A percentile compares a stretch with the other conserved stretches of the same genome.
These are phyloP conservation scores for Phascolomyces articulosus DNA, from an alignment of 371 early-diverging fungal genomes.

Conservation along the genomic window DNA sequence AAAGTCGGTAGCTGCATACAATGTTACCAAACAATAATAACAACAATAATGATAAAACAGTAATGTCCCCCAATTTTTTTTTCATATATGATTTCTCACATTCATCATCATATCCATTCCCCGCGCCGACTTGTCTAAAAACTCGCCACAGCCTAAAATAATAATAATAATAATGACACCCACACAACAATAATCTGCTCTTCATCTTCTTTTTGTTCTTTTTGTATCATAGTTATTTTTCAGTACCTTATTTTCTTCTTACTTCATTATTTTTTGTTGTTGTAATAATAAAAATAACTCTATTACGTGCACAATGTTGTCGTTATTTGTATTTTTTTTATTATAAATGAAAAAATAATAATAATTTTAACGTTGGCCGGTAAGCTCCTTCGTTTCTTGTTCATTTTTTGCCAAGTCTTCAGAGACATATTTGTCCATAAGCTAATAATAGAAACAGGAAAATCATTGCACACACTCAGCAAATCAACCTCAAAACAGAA, in stretches of 20 bases:
- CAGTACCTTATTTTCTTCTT: not conserved
- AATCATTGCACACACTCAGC: not conserved
- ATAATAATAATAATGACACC: too few relatives aligned
- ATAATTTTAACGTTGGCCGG: not conserved
- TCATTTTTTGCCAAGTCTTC: constrained; percentile 3
- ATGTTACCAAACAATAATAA: not conserved
- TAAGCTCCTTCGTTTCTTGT: constrained; percentile 1
- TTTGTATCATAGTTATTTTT: not conserved
- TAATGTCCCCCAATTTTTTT: not conserved
- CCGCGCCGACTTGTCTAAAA: too few relatives aligned
- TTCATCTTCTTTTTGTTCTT: not conserved
- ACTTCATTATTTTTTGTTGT: not conserved
- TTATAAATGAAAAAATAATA: too few relatives aligned
- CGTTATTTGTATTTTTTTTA: too few relatives aligned
- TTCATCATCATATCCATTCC: too few relatives aligned
- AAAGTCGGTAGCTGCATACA: not conserved
- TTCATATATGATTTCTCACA: too few relatives aligned
- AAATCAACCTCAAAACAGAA: not conserved
- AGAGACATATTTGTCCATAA: constrained; percentile 4
- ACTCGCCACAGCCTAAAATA: too few relatives aligned
- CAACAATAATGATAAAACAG: too few relatives aligned
- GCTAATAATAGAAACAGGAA: constrained; percentile 7
- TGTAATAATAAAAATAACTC: not conserved
- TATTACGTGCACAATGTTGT: too few relatives aligned
- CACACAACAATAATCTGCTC: too few relatives aligned